Percentiles rank a stretch among this genome's conserved stretches.
Conservation (phyloP, 176 grass and related monocot genomes). For the Urochloa ruziziensis region DNA sequence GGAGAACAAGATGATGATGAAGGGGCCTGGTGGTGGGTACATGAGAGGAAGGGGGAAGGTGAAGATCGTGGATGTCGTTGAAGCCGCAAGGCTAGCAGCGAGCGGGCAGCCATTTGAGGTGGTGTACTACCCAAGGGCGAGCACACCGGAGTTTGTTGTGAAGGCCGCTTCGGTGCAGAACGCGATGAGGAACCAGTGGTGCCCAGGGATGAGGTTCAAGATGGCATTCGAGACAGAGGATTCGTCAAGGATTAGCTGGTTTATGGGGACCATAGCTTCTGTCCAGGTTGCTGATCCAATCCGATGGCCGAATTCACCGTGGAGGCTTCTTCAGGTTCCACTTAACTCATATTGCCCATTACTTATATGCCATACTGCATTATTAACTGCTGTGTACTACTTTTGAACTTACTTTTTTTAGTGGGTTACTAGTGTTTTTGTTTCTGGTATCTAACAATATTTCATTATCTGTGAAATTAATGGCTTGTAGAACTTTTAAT, state of each 20-base stretch:
- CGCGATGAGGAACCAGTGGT: constrained; percentile 68
- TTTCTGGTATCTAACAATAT: not conserved
- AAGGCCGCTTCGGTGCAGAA: constrained; percentile 43
- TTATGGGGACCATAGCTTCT: constrained; percentile 66
- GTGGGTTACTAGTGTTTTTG: not conserved
- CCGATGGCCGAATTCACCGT: constrained; percentile 61
- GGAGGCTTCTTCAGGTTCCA: constrained; percentile 68
- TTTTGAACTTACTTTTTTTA: not conserved
- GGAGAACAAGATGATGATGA: constrained; percentile 55
- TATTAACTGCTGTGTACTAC: not conserved
- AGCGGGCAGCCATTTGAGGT: constrained; percentile 57
- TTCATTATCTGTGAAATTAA: not conserved
- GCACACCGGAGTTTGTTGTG: constrained; percentile 60
- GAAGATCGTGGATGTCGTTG: constrained; percentile 37
- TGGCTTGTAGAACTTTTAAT: not conserved
- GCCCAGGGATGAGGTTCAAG: constrained; percentile 72
- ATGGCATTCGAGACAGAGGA: constrained; percentile 79
- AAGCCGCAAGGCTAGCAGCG: constrained; percentile 42
- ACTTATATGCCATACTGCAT: not conserved
- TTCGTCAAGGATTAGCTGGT: constrained; percentile 79
- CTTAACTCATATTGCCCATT: not conserved
- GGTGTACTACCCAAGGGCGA: constrained; percentile 62
- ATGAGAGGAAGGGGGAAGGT: constrained; percentile 49
- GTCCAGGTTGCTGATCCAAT: constrained; percentile 56
- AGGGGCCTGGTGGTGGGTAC: constrained; percentile 32